These are phyloP conservation scores for Hypoxylon perforatum DNA, from an alignment of 495 filamentous ascomycete species.

Conservation along the genomic window DNA sequence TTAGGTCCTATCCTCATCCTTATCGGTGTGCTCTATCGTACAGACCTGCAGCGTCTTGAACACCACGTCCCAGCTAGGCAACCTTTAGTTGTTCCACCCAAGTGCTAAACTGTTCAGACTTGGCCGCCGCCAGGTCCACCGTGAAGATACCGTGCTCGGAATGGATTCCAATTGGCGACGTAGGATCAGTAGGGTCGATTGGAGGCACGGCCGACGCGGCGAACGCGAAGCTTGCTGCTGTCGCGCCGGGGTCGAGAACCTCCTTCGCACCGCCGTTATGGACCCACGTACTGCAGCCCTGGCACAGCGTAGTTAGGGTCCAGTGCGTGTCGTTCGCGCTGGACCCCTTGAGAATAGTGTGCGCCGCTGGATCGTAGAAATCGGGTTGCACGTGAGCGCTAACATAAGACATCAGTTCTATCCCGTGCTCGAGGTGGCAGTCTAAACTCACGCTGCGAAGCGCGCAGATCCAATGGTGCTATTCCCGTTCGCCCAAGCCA, in stretches of 20 bases:
- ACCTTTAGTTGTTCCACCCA: conserved; percentile 40
- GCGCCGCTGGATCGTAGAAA: conserved; percentile 54
- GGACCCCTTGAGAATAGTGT: conserved; percentile 57
- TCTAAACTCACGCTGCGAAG: conserved; percentile 54
- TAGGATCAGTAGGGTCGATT: conserved; percentile 46
- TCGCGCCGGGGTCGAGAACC: conserved; percentile 50
- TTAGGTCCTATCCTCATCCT: conserved; percentile 14
- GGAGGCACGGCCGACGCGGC: conserved; percentile 49
- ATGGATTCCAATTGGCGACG: conserved; percentile 55
- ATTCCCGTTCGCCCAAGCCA: conserved; percentile 59
- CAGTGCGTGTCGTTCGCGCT: conserved; percentile 60
- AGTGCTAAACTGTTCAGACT: conserved; percentile 52
- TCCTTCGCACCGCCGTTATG: conserved; percentile 38
- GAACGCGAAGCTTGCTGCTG: conserved; percentile 52
- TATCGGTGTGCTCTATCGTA: conserved; percentile 21
- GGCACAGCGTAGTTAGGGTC: conserved; percentile 59
- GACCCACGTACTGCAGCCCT: conserved; percentile 55
- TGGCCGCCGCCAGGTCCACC: conserved; percentile 50
- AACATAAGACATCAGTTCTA: conserved; percentile 20
- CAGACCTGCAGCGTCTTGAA: conserved; percentile 8
- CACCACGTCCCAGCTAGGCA: conserved; percentile 4
- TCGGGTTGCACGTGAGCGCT: conserved; percentile 52
- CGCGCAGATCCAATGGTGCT: conserved; percentile 54
- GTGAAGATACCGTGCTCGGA: conserved; percentile 50
- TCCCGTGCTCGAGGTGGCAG: not conserved